phyloP scores from a whole-genome alignment of 2,329 filamentous ascomycete species.

The Pseudocercospora macadamiae region DNA sequence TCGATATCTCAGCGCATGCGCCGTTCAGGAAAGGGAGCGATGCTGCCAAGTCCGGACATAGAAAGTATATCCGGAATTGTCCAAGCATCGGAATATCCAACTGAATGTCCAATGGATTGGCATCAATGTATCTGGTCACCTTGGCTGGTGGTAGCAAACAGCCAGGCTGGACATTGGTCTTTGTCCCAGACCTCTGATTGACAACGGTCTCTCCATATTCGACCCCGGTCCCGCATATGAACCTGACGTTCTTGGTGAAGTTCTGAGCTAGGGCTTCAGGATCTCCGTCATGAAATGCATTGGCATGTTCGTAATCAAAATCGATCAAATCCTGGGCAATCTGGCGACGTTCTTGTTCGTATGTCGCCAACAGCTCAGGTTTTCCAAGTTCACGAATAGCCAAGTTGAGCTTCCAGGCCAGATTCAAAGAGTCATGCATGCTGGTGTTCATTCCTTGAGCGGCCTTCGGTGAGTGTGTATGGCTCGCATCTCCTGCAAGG shows the following conservation, averaged over 20 bases:
- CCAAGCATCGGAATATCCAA: constrained; percentile 77
- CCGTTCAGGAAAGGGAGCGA: constrained; percentile 61
- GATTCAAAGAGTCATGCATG: constrained; percentile 40
- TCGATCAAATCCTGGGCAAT: constrained; percentile 49
- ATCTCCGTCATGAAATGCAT: constrained; percentile 63
- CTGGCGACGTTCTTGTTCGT: constrained; percentile 28
- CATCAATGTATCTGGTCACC: constrained; percentile 74
- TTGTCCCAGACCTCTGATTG: constrained; percentile 45
- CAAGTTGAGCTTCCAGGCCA: constrained; percentile 38
- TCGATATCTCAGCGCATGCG: constrained; percentile 60
- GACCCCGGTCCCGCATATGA: constrained; percentile 73
- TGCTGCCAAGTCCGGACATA: constrained; percentile 64
- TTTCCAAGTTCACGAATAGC: constrained; percentile 22
- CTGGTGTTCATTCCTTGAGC: constrained; percentile 46
- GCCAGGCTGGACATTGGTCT: constrained; percentile 31
- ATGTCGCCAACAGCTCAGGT: constrained; percentile 19
- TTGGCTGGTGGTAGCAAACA: constrained; percentile 66
- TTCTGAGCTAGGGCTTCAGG: constrained; percentile 66
- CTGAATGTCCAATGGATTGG: constrained; percentile 76
- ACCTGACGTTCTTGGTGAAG: constrained; percentile 70
- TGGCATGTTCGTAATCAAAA: constrained; percentile 53
- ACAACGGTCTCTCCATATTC: constrained; percentile 67
- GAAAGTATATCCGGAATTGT: constrained; percentile 75
- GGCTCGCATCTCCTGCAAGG: constrained; percentile 37
- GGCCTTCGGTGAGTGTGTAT: constrained; percentile 40